phyloP scores from a whole-genome alignment of 73 alveolate genomes.

The Paramecium octaurelia region DNA sequence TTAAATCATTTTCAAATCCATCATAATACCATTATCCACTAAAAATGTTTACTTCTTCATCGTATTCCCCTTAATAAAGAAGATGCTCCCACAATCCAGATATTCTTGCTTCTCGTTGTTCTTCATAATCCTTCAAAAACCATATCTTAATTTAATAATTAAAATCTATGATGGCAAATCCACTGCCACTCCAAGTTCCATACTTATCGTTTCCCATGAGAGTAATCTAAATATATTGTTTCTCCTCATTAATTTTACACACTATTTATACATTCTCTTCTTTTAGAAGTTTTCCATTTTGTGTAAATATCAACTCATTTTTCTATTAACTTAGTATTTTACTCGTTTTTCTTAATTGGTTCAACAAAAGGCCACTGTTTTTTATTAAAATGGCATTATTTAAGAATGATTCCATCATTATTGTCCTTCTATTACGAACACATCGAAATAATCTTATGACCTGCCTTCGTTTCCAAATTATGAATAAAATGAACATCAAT shows the following conservation, averaged over 20 bases:
- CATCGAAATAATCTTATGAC: neutral
- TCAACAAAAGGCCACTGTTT: neutral
- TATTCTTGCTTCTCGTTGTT: neutral
- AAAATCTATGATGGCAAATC: neutral
- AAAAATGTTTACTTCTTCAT: neutral
- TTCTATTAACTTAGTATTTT: neutral
- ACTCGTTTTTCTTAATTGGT: neutral
- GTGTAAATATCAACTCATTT: neutral
- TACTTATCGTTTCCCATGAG: neutral
- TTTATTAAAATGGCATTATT: neutral
- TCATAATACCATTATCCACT: neutral
- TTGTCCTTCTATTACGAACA: neutral
- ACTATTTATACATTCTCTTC: neutral
- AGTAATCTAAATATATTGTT: neutral
- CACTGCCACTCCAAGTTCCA: neutral
- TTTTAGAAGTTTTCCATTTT: neutral
- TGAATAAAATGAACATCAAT: neutral
- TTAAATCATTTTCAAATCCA: neutral
- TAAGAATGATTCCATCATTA: neutral
- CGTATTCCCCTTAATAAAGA: neutral
- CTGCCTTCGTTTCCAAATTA: neutral
- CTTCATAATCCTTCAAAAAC: neutral
- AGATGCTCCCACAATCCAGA: neutral
- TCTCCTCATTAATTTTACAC: neutral
- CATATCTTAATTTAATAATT: neutral